These are phyloP conservation scores for Wallacemonas sp. DNA, from an alignment of 208 protist species.

Conservation along the genomic window DNA sequence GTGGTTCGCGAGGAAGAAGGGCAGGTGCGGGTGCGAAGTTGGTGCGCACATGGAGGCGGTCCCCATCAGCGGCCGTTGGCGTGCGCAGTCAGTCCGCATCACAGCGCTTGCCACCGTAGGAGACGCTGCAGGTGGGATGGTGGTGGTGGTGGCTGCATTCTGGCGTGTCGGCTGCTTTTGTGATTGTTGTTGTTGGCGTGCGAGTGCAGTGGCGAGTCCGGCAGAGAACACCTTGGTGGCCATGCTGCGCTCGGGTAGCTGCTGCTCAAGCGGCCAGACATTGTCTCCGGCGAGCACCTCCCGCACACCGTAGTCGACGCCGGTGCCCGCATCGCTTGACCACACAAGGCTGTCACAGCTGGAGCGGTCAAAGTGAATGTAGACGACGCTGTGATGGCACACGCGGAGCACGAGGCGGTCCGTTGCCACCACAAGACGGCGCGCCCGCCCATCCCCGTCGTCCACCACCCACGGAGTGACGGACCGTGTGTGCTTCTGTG, in stretches of 20 bases:
- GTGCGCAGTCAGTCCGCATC: conserved; percentile 17
- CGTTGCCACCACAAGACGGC: conserved; percentile 12
- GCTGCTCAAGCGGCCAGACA: conserved; percentile 46
- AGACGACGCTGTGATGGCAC: conserved; percentile 41
- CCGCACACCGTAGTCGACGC: conserved; percentile 63
- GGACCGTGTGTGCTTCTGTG: not conserved
- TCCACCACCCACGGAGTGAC: not conserved
- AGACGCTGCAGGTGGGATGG: conserved; percentile 1
- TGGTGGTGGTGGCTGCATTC: too few species aligned
- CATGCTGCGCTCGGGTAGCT: conserved; percentile 57
- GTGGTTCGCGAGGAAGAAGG: conserved; percentile 69
- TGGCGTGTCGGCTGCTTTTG: too few species aligned
- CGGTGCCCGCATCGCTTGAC: conserved; percentile 59
- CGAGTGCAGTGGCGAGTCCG: conserved; percentile 12
- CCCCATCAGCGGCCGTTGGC: conserved; percentile 29
- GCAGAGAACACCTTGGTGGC: conserved; percentile 55
- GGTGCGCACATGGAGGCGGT: conserved; percentile 28
- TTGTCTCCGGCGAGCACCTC: conserved; percentile 81
- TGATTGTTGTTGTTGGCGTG: conserved; percentile 5
- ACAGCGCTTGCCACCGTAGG: not conserved
- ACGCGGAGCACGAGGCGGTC: conserved; percentile 76
- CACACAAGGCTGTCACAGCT: conserved; percentile 81
- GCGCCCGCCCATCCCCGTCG: not conserved
- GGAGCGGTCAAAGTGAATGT: conserved; percentile 66
- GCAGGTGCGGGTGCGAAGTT: conserved; percentile 73